Evolutionary conservation across 2,329 filamentous ascomycete genomes (phyloP).

Genomic region (Metarhizium album): DNA sequence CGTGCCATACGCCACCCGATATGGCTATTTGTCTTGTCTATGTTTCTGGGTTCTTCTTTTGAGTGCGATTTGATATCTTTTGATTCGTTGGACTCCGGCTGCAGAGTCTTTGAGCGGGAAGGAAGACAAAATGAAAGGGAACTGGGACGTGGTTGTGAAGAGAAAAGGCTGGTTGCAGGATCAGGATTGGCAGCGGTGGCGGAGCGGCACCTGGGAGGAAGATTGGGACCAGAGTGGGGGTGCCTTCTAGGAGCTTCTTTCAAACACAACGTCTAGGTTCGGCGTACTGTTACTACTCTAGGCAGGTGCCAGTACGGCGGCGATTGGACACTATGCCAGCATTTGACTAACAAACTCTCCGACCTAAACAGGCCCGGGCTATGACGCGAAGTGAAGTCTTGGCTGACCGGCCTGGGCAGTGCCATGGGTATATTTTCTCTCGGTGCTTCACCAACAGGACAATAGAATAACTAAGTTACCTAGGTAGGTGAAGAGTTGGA

Average conservation of each 20-base stretch:
- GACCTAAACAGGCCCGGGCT: background rate
- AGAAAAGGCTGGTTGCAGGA: background rate
- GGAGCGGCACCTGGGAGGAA: background rate
- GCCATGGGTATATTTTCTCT: too few relatives aligned
- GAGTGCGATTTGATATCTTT: background rate
- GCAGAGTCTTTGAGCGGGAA: background rate
- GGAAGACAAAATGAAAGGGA: background rate
- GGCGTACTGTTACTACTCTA: too few relatives aligned
- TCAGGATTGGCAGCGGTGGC: background rate
- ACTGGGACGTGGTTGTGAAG: background rate
- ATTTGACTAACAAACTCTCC: background rate
- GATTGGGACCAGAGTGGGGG: background rate
- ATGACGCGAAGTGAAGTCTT: background rate
- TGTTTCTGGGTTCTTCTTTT: background rate
- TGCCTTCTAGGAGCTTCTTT: background rate
- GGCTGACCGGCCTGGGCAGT: background rate
- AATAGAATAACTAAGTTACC: too few relatives aligned
- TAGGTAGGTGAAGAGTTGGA: too few relatives aligned
- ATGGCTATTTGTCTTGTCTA: background rate
- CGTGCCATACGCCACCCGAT: background rate
- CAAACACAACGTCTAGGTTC: too few relatives aligned
- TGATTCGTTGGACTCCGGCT: background rate
- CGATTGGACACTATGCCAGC: too few relatives aligned
- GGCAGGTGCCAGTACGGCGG: too few relatives aligned
- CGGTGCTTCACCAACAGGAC: too few relatives aligned